Conservation (phyloP, 2,329 filamentous ascomycete genomes). For the Curvularia sp. region DNA sequence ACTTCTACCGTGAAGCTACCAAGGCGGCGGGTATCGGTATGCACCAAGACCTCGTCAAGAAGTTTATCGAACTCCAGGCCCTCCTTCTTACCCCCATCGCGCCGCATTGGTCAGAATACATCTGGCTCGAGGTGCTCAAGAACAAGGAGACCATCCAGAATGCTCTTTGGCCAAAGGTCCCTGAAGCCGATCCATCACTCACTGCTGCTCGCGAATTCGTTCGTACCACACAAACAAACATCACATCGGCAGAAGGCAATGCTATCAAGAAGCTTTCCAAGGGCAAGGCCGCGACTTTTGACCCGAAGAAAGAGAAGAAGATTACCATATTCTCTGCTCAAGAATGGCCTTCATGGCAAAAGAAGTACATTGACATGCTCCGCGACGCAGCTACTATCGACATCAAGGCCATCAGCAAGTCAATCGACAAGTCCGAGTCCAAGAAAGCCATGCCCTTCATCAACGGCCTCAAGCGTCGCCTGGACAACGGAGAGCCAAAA, state of each 20-base stretch:
- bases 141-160: slow-evolving; percentile 79
- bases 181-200: slow-evolving; percentile 69
- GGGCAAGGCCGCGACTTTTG: slow-evolving; percentile 84
- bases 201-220: slow-evolving; percentile 85
- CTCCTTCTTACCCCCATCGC: slow-evolving; percentile 83
- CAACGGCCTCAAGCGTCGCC: slow-evolving; percentile 81
- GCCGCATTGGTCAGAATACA: slow-evolving; percentile 92
- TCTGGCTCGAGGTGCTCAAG: slow-evolving; percentile 90
- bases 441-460: slow-evolving; percentile 99
- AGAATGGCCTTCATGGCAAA: slow-evolving; percentile 86
- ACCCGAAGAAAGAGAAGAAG: slow-evolving; percentile 91
- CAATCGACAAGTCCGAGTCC: slow-evolving; percentile 85
- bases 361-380: slow-evolving; percentile 45
- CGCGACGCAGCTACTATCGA: slow-evolving; percentile 61
- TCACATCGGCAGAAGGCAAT: slow-evolving; percentile 82
- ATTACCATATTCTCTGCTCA: slow-evolving; percentile 83
- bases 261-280: slow-evolving; percentile 91
- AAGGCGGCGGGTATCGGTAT: slow-evolving; percentile 80
- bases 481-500: slow-evolving; percentile 71
- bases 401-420: slow-evolving; percentile 80
- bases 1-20: slow-evolving; percentile 87
- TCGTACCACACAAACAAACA: slow-evolving; percentile 73
- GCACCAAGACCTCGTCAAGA: slow-evolving; percentile 79
- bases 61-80: slow-evolving; percentile 87
- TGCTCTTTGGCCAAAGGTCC: slow-evolving; percentile 75